Base-by-base conservation (phyloP, 345 rosid species). In the Lumnitzera littorea region DNA sequence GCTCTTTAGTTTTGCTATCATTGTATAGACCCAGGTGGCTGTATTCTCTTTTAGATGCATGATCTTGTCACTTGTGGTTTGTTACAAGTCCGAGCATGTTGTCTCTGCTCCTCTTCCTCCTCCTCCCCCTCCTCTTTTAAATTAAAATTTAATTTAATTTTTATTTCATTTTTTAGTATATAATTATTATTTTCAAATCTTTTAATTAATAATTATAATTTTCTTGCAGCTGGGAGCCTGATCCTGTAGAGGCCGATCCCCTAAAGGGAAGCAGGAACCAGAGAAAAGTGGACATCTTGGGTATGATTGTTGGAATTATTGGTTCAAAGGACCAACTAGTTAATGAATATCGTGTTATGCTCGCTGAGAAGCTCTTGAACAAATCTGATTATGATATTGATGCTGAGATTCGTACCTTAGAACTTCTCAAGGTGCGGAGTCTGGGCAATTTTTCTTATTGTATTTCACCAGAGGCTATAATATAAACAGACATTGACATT, bases 271-370 rank as follows among this genome's bases (percentile, higher is more conserved):
- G 95, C 70, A 75, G 83, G 62, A 90, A 72, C 67, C 86, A 77
- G 65, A 79, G 95, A 78, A 94, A 94, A 64, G 91, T 86, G 65
- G 92, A 90, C 83, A 83, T 90, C 68, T 76, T 94, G 20, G 99
- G 91, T 58, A 88, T 94, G 99, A 78, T 94, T 77, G 97, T 90
- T 52, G 77, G 91, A 67, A 90, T 90, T 67, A 88, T 90, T 72
- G 99, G 99, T 70, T 90, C 99, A 5, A 87, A 90, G 73, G 97
- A 94, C 70, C 95, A 89, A 70, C 79, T 94, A 62, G 95, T 94
- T 31, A 94, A 86, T 57, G 99, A 90, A 78, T 94, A 90, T 72
- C 90, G 96, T 53, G 84, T 90, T 55, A 90, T 94, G 95, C 86
- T 94, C 29, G 97, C 97, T 71, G 97, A 90, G 67, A 89, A 94